Conservation (phyloP, 176 grass and related monocot species). For the Saccharum officinarum region DNA sequence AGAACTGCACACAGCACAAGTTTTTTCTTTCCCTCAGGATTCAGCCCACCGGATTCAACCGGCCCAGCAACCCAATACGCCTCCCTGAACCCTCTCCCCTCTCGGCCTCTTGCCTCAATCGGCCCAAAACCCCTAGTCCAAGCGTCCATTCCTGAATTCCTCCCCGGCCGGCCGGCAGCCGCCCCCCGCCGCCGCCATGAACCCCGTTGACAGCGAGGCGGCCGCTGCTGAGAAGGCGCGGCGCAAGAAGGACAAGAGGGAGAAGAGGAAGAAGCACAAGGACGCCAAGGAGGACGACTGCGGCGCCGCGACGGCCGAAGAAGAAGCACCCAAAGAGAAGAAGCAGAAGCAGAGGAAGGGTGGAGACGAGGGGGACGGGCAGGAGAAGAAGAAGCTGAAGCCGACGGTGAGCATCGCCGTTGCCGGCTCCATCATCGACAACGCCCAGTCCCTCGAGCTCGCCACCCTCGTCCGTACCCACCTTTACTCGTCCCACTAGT, state of each 20-base stretch:
- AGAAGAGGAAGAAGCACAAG: slow-evolving; percentile 49
- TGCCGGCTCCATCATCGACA: slow-evolving; percentile 84
- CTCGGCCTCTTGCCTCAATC: not conserved
- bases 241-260: slow-evolving; percentile 41
- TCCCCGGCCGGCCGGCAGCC: not conserved
- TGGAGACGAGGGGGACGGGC: not conserved
- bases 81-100: not conserved
- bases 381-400: slow-evolving; percentile 33
- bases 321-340: slow-evolving; percentile 21
- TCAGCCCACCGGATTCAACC: not conserved
- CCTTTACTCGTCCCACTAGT: not conserved
- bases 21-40: not conserved
- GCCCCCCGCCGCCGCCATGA: slow-evolving; percentile 22
- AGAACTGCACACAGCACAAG: too few relatives aligned
- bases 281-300: slow-evolving; percentile 19
- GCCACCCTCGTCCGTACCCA: slow-evolving; percentile 72
- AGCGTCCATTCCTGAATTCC: not conserved
- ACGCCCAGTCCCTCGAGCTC: slow-evolving; percentile 91
- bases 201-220: slow-evolving; percentile 9
- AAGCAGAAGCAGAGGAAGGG: slow-evolving; percentile 40
- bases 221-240: slow-evolving; percentile 13
- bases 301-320: slow-evolving; percentile 26
- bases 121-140: not conserved
- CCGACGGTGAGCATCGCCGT: slow-evolving; percentile 82
- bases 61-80: not conserved